Evolutionary conservation across 257 asterid species (phyloP), one percentile per base, ranked within the genome.

Genomic region (Fraxinus excelsior): DNA sequence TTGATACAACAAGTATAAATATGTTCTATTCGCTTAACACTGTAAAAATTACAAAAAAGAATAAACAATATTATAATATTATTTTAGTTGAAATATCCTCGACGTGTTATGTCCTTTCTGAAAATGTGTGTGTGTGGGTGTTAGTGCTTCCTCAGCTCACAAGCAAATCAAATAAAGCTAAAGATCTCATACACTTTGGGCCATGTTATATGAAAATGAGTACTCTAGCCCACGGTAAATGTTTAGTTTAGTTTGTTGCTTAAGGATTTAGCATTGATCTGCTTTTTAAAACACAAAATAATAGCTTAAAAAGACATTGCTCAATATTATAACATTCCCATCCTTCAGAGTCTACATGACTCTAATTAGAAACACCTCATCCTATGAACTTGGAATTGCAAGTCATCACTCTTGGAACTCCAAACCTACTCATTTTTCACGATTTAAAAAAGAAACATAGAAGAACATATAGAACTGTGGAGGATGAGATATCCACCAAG

Each of bases 91-190:
- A 29, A 29, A 32, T 32, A 32, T 32, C 35, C 35, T 32, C 2
- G 4, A n/a, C 11, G 26, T 32, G 35, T 32, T 6, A 32, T 56
- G 65, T 56, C 65, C 65, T 19, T 56, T 56, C 12, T 1, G 28
- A 21, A 56, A 56, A 56, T n/a, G 21, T 3, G 2, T 7, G 2
- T 7, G 0, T 56, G 66, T 58, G 0, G 16, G 29, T 8, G 12
- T 58, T 58, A 3, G 29, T n/a, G 66, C 66, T 58, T 58, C 28
- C 65, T 49, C 66, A 74, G 75, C 26, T 34, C 80, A 51, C 49
- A 14, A 13, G 38, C 5, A 65, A 49, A 46, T 37, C 51, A 68
- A 77, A 62, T 35, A 74, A 73, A 67, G 19, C 23, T 25, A 58
- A 70, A 12, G 4, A 28, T 37, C 21, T 37, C 13, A 70, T 23